These are phyloP conservation scores for Synchytrium microbalum DNA, from an alignment of 371 early-diverging fungal species.

Conservation along the genomic window DNA sequence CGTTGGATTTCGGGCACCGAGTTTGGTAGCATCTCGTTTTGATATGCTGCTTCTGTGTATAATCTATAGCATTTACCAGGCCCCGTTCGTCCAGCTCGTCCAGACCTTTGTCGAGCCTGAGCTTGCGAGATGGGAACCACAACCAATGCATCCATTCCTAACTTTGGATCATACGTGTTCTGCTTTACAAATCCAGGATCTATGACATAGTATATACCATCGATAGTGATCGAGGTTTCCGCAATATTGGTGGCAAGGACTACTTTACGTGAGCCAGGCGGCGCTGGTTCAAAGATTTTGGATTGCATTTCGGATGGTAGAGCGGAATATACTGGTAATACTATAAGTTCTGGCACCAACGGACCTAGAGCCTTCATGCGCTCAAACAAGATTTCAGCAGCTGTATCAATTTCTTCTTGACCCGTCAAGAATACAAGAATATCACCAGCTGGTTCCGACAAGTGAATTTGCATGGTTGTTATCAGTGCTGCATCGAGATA, in stretches of 20 bases:
- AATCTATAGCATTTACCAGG: conserved; percentile 94
- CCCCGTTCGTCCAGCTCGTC: conserved; percentile 97
- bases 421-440: conserved; percentile 97
- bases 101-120: conserved; percentile 92
- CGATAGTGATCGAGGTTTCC: conserved; percentile 99
- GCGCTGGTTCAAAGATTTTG: conserved; percentile 90
- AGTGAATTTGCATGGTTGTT: conserved; percentile 94
- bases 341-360: conserved; percentile 83
- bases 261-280: conserved; percentile 85
- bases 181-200: conserved; percentile 98
- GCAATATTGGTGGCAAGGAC: conserved; percentile 99
- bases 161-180: conserved; percentile 88
- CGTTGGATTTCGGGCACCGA: conserved; percentile 97
- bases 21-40: conserved; percentile 92
- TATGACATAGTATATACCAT: conserved; percentile 95
- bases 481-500: conserved; percentile 88
- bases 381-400: conserved; percentile 84
- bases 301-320: conserved; percentile 91
- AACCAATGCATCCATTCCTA: conserved; percentile 90
- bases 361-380: conserved; percentile 95
- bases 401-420: conserved; percentile 95
- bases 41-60: conserved; percentile 92
- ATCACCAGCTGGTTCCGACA: conserved; percentile 93
- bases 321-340: conserved; percentile 91
- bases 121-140: conserved; percentile 95